These are phyloP conservation scores for Colletotrichum acutatum DNA, from an alignment of 2,329 filamentous ascomycete species.

Conservation along the genomic window DNA sequence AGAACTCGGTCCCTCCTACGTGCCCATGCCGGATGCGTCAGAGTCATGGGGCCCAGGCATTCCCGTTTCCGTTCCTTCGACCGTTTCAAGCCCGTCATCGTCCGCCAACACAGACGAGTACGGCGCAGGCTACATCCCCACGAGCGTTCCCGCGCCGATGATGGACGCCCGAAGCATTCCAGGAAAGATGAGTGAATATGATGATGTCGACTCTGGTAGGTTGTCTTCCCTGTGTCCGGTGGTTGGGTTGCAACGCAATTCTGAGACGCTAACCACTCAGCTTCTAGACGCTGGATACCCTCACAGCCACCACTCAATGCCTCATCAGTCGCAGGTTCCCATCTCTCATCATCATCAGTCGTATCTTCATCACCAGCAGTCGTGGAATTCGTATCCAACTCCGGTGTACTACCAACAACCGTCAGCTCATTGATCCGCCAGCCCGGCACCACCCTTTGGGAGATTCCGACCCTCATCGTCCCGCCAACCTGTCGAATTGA, in stretches of 20 bases:
- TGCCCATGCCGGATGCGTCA: constrained; percentile 53
- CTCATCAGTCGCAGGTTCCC: constrained; percentile 35
- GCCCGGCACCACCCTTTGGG: constrained; percentile 42
- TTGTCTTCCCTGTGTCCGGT: constrained; percentile 20
- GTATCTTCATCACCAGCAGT: constrained; percentile 37
- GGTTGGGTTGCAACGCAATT: constrained; percentile 36
- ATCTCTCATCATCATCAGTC: constrained; percentile 33
- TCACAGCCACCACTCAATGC: constrained; percentile 41
- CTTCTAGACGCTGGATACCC: constrained; percentile 46
- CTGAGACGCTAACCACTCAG: constrained; percentile 44
- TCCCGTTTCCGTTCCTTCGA: constrained; percentile 57
- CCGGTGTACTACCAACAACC: constrained; percentile 42
- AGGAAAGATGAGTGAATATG: constrained; percentile 52
- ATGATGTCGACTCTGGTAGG: constrained; percentile 44
- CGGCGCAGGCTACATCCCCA: constrained; percentile 58
- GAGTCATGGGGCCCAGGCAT: constrained; percentile 59
- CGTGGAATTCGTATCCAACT: constrained; percentile 37
- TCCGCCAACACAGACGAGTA: constrained; percentile 61
- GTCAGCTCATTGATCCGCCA: constrained; percentile 45
- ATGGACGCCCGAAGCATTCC: constrained; percentile 48
- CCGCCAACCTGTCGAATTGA: constrained; percentile 47
- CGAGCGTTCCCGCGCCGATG: constrained; percentile 59
- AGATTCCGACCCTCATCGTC: constrained; percentile 45
- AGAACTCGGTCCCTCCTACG: constrained; percentile 54
- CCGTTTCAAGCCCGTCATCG: constrained; percentile 63